Base-by-base conservation (phyloP, 305 asterid species). In the Withania somnifera region DNA sequence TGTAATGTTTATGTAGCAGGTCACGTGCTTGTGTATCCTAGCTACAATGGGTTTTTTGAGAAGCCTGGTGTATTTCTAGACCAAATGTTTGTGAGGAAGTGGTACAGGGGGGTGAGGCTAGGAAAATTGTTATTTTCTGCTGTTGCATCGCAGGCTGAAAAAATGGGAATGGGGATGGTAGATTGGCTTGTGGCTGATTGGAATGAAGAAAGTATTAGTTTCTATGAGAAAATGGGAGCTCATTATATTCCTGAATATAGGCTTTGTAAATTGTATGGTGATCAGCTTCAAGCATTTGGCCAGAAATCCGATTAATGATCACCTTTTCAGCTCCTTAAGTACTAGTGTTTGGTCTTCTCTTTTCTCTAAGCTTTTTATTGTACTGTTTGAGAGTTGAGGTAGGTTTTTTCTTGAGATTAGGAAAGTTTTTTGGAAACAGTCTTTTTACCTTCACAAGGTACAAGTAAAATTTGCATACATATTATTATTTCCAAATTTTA, bases 161-260 rank as follows among this genome's bases (percentile, higher is more conserved):
- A 34, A 34, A 79, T 63, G 51, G 85, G 85, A 52, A 77, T 57
- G 24, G 78, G 77, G 19, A 76, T 63, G 76, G 36, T 76, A 30
- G 85, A 83, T 63, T 79, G 82, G 82, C 36, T 77, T 67, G 82
- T 77, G 42, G 78, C 67, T 17, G 69, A 30, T 4, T 77, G 82
- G 79, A 83, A 83, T 17, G 69, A 28, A 56, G 17, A 40, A 20
- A 20, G 32, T 2, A 83, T 77, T 13, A 2, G 34, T 53, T 64
- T 83, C 42, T 51, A 83, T 63, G 38, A 30, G 71, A 66, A 79
- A 34, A 34, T 34, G 40, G 40, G 40, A 34, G 6, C 40, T 30
- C 34, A 30, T 30, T 30, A 30, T 30, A 30, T 30, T 30, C 34
- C 34, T 4, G 40, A 34, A 34, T 34, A 34, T 34, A 34, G 40